These are phyloP conservation scores for Starmerella geochares DNA, from an alignment of 805 yeast species.

Conservation along the genomic window DNA sequence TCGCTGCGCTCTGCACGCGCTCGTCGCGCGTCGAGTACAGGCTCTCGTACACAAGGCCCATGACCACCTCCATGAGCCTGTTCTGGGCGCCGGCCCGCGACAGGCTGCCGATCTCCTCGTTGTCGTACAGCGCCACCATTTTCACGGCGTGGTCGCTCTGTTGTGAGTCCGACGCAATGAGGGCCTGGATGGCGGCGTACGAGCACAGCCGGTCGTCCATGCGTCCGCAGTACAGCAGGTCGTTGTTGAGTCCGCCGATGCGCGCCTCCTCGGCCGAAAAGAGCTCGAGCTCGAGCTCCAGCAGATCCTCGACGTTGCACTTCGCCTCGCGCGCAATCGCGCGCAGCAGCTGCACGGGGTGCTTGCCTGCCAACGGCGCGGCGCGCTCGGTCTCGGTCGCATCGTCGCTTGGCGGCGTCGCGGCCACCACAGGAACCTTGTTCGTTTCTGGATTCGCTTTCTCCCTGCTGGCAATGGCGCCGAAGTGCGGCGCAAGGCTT, in stretches of 20 bases:
- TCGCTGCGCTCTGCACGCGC: slow-evolving; percentile 33
- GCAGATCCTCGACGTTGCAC: slow-evolving; percentile 47
- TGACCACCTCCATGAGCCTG: slow-evolving; percentile 69
- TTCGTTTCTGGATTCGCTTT: slow-evolving; percentile 78
- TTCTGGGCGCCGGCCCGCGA: slow-evolving; percentile 98
- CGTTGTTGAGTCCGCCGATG: slow-evolving; percentile 80
- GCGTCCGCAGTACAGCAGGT: slow-evolving; percentile 84
- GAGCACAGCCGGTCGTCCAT: slow-evolving; percentile 86
- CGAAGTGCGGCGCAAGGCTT: slow-evolving; percentile 84
- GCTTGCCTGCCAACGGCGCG: slow-evolving; percentile 55
- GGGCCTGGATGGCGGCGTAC: slow-evolving; percentile 55
- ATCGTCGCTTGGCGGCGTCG: slow-evolving; percentile 41
- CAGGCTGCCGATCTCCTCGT: slow-evolving; percentile 89
- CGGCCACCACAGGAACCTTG: slow-evolving; percentile 74
- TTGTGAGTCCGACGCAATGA: slow-evolving; percentile 39
- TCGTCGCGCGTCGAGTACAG: slow-evolving; percentile 39
- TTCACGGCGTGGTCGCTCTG: slow-evolving; percentile 30
- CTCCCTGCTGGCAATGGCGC: slow-evolving; percentile 45
- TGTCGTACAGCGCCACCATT: slow-evolving; percentile 71
- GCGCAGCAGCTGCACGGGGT: slow-evolving; percentile 58
- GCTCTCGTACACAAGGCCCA: slow-evolving; percentile 52
- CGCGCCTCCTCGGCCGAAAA: slow-evolving; percentile 76
- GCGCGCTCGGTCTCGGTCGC: slow-evolving; percentile 37
- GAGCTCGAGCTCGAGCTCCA: slow-evolving; percentile 83
- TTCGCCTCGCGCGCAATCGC: slow-evolving; percentile 57